Evolutionary conservation across 768 basidiomycete species (phyloP).

Genomic region (Auricularia sp.): DNA sequence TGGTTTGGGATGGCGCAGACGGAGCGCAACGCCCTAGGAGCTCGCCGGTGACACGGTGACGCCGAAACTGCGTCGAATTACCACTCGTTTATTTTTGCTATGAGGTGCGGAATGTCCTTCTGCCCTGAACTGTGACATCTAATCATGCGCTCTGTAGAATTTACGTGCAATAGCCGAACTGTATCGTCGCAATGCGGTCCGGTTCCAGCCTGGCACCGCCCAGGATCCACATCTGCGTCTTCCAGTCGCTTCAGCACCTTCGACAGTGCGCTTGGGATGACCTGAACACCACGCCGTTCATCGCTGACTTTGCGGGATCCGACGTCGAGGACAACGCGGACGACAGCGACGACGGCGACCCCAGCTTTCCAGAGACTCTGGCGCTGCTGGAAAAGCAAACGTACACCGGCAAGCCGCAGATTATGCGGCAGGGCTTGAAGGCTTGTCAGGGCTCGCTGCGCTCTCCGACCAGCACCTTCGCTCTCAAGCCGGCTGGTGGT

Average conservation of each 20-base stretch:
- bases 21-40: conserved; percentile 2
- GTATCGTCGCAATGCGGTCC: background rate
- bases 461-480: conserved; percentile 13
- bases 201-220: background rate
- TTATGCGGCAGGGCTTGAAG: conserved; percentile 9
- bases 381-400: conserved; percentile 14
- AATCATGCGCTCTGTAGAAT: conserved; percentile 6
- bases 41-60: background rate
- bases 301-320: background rate
- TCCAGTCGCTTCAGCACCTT: conserved; percentile 12
- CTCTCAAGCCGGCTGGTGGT: conserved; percentile 17
- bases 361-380: conserved; percentile 17
- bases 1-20: background rate
- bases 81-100: conserved; percentile 16
- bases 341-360: conserved; percentile 3
- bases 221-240: conserved; percentile 17
- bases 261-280: background rate
- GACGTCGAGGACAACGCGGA: background rate
- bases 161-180: conserved; percentile 12
- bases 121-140: conserved; percentile 4
- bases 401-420: conserved; percentile 6
- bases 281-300: background rate
- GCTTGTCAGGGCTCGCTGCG: conserved; percentile 10
- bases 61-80: conserved; percentile 5
- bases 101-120: conserved; percentile 9